Conservation (phyloP, 163 green algal genomes). For the Coccomyxa subellipsoidea region DNA sequence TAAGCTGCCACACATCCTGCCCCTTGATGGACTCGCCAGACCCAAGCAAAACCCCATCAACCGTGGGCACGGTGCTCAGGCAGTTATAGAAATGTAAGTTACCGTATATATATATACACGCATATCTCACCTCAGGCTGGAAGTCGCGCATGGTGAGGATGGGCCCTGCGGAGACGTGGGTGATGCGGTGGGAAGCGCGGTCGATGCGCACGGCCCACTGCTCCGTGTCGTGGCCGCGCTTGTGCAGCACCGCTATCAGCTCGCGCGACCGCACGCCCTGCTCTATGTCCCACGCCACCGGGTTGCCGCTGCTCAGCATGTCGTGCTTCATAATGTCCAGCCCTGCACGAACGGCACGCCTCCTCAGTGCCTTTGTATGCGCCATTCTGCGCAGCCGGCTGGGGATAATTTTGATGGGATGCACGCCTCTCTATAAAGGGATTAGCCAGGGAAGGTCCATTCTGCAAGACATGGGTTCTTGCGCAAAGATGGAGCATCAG, state of each 20-base stretch:
- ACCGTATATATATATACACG: no score
- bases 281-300: conserved; percentile 9
- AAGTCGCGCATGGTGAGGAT: background rate
- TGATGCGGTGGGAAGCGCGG: conserved; percentile 5
- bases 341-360: background rate
- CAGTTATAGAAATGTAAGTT: no score
- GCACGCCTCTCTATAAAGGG: no score
- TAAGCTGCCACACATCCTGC: no score
- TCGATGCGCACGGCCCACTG: conserved; percentile 17
- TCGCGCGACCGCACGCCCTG: background rate
- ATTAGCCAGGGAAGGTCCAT: no score
- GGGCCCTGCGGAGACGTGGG: background rate
- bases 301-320: conserved; percentile 13
- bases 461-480: no score
- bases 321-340: conserved; percentile 2
- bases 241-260: conserved; percentile 10
- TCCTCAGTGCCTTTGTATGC: background rate
- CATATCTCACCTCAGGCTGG: background rate
- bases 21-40: no score
- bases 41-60: no score
- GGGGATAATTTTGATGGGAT: no score
- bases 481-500: no score
- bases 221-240: background rate
- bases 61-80: no score
- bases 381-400: no score